A percentile compares a stretch with the other conserved stretches of the same genome.
Conservation (phyloP, 257 asterid genomes). For the Handroanthus guayacan region DNA sequence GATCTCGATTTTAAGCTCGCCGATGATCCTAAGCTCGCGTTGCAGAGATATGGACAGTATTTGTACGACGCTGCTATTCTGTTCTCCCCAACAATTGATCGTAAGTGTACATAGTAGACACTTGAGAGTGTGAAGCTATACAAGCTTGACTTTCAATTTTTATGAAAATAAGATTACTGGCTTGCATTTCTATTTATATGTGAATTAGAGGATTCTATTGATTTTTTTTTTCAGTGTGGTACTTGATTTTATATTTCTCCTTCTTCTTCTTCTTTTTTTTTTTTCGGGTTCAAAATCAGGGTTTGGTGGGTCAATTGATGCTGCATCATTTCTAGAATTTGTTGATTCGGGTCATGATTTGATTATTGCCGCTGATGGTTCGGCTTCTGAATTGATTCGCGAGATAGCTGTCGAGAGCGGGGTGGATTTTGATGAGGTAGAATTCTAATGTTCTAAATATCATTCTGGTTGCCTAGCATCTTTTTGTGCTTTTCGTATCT, state of each 20-base stretch:
- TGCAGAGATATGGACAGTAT: conserved; percentile 79
- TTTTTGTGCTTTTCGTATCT: not conserved
- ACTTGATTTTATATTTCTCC: not conserved
- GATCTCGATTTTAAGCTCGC: conserved; percentile 81
- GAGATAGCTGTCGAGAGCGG: conserved; percentile 86
- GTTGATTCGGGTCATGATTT: conserved; percentile 87
- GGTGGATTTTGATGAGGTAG: conserved; percentile 89
- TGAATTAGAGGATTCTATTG: not conserved
- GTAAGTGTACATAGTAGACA: conserved; percentile 45
- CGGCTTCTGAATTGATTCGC: conserved; percentile 74
- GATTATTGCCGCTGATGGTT: conserved; percentile 76
- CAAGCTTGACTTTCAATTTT: not conserved
- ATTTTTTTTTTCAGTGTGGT: not conserved
- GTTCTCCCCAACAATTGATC: conserved; percentile 69
- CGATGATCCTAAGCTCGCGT: conserved; percentile 73
- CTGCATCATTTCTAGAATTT: conserved; percentile 64
- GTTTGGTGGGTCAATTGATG: conserved; percentile 74
- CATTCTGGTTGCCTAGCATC: not conserved
- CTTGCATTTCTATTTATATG: not conserved
- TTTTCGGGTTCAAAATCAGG: conserved; percentile 49
- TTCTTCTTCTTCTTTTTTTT: not conserved
- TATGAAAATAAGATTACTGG: not conserved
- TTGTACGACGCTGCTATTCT: conserved; percentile 67
- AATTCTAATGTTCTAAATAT: not conserved
- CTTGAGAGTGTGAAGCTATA: not conserved